Evolutionary conservation across 768 basidiomycete genomes (phyloP), one percentile per base, ranked within the genome.

Genomic region (Xerocomus spinulosus): DNA sequence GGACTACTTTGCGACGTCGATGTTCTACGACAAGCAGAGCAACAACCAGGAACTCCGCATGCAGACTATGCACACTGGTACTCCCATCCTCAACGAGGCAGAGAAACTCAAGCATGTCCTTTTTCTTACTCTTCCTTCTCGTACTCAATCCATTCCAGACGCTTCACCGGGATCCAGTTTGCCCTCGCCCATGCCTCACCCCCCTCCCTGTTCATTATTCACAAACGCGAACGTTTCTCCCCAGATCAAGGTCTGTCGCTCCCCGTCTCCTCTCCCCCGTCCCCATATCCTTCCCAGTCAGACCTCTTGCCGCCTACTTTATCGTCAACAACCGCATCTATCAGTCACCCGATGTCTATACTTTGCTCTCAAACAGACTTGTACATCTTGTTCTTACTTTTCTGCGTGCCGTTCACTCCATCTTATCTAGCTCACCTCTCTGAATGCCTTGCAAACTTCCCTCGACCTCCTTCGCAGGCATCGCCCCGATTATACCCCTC

Each of bases 1-100:
- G 53, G 90, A 93, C 47, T 95, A 94, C 72, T 95, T 95, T 63
- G 74, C 85, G 12, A 81, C 81, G 1, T 92, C 90, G 24, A 92
- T 92, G 81, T 94, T 92, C 72, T 95, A 92, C 64, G 92, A 94
- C 69, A 90, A 90, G 67, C 87, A 89, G 68, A 92, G 87, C 70
- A 93, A 86, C 67, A 95, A 95, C 66, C 88, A 92, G 58, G 83
- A 87, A 25, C 71, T 95, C 36, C 85, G 91, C 57, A 95, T 95
- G 92, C 92, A 95, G 67, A 93, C 89, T 0, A 84, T 86, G 71
- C 85, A 90, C 60, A 86, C 87, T 0, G 89, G 85, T n/a, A 70
- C 79, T 24, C 80, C 85, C 9, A 69, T 91, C 47, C 71, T 76
- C 8, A 85, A 93, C 55, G 92, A 93, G 64, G 82, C 84, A 9